Evolutionary conservation across 23 red algal species (phyloP), one percentile per base, ranked within the genome.

Genomic region (Gracilaria gracilis): DNA sequence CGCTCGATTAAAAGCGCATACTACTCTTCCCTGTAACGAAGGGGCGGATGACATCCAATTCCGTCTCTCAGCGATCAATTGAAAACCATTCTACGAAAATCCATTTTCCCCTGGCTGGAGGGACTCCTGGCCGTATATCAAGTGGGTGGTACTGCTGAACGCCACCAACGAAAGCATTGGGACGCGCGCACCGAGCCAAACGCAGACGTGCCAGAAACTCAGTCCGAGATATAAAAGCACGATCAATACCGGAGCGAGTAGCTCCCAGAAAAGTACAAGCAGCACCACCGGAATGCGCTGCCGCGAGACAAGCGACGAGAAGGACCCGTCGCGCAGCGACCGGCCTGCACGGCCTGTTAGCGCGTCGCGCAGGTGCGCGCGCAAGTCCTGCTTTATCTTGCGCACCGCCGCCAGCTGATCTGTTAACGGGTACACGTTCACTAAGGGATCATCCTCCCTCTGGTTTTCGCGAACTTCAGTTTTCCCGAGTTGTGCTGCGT

Each of bases 71-170:
- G n/a, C n/a, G n/a, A n/a, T n/a, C n/a, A n/a, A n/a, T n/a, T n/a
- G n/a, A n/a, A n/a, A n/a, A n/a, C n/a, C n/a, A n/a, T n/a, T n/a
- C n/a, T n/a, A n/a, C n/a, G n/a, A n/a, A n/a, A n/a, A n/a, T n/a
- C n/a, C n/a, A n/a, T 77, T 77, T 37, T 77, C 72, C 33, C 72
- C 72, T 9, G 72, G 72, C 12, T 31, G 34, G 6, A 77, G 72
- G 1, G 17, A 55, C 16, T 55, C 51, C 1, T 1, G 51, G 1
- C 51, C 51, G 1, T 19, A 1, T 55, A 55, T 55, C 1, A 19
- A 1, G 16, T 1, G 11, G 1, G 51, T 15, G 1, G 51, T 55
- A 2, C 9, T 17, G 7, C 1, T 55, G 7, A 55, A 55, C 51
- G 51, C 51, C 9, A 6, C 8, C 51, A 55, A 20, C 14, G 51